Percentiles rank a stretch among this genome's conserved stretches.
These are phyloP conservation scores for Croton setiger DNA, from an alignment of 441 rosid genomes.

Conservation along the genomic window DNA sequence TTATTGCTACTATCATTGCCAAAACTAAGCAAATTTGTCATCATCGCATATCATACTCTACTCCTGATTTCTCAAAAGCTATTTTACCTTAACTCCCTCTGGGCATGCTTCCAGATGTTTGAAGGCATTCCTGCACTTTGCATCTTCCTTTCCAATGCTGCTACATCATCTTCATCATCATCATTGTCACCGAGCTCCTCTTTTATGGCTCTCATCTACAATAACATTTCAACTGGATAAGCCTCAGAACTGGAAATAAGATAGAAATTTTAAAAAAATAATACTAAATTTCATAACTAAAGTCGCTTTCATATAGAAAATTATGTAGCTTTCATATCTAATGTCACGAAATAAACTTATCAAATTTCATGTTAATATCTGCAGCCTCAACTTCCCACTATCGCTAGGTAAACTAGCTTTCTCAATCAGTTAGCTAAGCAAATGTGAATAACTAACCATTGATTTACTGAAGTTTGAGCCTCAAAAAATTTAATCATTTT, in stretches of 20 bases:
- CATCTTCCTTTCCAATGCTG: constrained; percentile 93
- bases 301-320: background rate
- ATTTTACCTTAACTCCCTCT: constrained; percentile 86
- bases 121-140: constrained; percentile 94
- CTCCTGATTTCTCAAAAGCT: constrained; percentile 7
- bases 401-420: too few species aligned
- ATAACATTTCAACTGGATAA: constrained; percentile 26
- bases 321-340: constrained; percentile 1
- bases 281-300: background rate
- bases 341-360: background rate
- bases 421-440: too few species aligned
- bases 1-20: background rate
- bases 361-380: background rate
- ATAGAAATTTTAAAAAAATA: constrained; percentile 9
- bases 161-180: constrained; percentile 98
- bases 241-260: constrained; percentile 14
- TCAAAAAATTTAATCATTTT: background rate
- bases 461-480: too few species aligned
- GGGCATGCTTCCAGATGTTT: constrained; percentile 96
- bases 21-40: background rate
- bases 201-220: constrained; percentile 96
- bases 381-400: too few species aligned
- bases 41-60: constrained; percentile 4
- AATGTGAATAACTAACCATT: too few species aligned
- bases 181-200: constrained; percentile 99